Conservation (phyloP, 805 yeast genomes). For the Metschnikowia bowlesiae region DNA sequence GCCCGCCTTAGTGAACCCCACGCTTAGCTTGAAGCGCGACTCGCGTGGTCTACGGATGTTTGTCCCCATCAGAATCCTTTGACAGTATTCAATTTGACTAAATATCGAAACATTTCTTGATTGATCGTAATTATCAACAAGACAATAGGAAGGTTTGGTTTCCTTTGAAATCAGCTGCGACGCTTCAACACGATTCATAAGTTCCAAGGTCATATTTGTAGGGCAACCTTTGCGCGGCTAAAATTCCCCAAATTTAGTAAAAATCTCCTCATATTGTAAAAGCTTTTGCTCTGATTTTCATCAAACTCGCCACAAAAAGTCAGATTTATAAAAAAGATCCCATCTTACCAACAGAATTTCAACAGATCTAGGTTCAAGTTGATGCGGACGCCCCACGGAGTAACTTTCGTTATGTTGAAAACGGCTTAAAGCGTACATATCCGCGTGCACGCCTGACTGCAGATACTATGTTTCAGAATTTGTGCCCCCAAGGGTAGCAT, state of each 20-base stretch:
- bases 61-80: background rate
- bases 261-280: too few relatives aligned
- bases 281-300: too few relatives aligned
- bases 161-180: too few relatives aligned
- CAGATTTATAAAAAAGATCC: too few relatives aligned
- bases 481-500: conserved; percentile 1
- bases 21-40: background rate
- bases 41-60: conserved; percentile 2
- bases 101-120: background rate
- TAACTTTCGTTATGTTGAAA: background rate
- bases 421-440: background rate
- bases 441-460: background rate
- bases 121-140: too few relatives aligned
- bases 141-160: background rate
- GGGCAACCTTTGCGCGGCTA: too few relatives aligned
- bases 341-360: too few relatives aligned
- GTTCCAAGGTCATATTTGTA: too few relatives aligned
- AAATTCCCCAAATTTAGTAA: too few relatives aligned
- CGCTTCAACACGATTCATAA: too few relatives aligned
- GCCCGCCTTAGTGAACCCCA: background rate
- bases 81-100: background rate
- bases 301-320: too few relatives aligned
- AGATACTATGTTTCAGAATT: conserved; percentile 2
- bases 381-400: background rate
- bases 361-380: background rate